Conservation (phyloP, 2,329 filamentous ascomycete genomes). For the Fusarium algeriense region DNA sequence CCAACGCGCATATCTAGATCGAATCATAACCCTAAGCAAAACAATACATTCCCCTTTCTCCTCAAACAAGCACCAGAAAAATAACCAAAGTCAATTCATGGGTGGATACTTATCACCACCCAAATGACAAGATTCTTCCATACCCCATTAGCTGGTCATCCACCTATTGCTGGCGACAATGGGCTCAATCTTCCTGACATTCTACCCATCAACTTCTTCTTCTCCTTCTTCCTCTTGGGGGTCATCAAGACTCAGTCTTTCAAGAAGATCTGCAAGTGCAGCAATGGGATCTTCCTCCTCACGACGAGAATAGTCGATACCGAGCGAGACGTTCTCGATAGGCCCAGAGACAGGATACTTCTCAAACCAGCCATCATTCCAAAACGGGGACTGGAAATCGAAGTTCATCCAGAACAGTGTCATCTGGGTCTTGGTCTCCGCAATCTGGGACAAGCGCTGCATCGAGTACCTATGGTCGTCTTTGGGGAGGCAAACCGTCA, state of each 20-base stretch:
- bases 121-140: too few relatives aligned
- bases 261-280: not conserved
- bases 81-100: too few relatives aligned
- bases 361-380: slow-evolving; percentile 13
- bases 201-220: not conserved
- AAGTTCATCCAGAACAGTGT: rapidly evolving
- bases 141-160: too few relatives aligned
- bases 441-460: not conserved
- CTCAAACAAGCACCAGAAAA: too few relatives aligned
- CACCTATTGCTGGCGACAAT: too few relatives aligned
- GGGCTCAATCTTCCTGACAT: not conserved
- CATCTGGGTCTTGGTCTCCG: rapidly evolving
- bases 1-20: not conserved
- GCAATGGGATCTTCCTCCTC: not conserved
- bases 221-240: not conserved
- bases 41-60: too few relatives aligned
- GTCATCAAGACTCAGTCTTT: not conserved
- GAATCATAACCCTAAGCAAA: not conserved
- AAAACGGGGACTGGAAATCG: not conserved
- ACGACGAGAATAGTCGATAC: not conserved
- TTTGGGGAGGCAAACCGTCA: not conserved
- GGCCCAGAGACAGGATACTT: not conserved
- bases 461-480: not conserved
- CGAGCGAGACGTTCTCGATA: not conserved
- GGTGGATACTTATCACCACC: too few relatives aligned